phyloP scores from a whole-genome alignment of 352 stramenopile species.

The Blastocystis sp. region DNA sequence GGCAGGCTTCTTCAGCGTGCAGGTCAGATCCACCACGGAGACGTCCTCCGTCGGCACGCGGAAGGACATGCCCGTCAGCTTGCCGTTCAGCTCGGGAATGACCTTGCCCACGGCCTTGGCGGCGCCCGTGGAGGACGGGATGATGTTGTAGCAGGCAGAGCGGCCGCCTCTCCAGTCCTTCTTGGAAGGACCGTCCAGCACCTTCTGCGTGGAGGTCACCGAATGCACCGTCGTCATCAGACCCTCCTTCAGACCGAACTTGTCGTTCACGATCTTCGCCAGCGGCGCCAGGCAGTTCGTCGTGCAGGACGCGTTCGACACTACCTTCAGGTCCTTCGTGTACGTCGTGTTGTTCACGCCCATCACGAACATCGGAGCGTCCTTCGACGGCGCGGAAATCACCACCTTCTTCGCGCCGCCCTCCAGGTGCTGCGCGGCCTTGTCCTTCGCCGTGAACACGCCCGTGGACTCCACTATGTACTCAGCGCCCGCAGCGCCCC shows the following conservation, averaged over 20 bases:
- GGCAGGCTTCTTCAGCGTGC: slow-evolving; percentile 80
- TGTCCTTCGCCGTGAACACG: slow-evolving; percentile 83
- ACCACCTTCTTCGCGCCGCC: slow-evolving; percentile 91
- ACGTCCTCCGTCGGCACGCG: slow-evolving; percentile 84
- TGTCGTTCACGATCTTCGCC: slow-evolving; percentile 96
- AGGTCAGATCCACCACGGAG: slow-evolving; percentile 83
- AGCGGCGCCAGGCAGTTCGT: slow-evolving; percentile 97
- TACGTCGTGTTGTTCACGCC: slow-evolving; percentile 94
- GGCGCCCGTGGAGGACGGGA: slow-evolving; percentile 92
- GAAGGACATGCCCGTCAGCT: slow-evolving; percentile 87
- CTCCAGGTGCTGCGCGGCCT: slow-evolving; percentile 84
- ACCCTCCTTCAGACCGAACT: slow-evolving; percentile 94
- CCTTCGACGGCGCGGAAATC: slow-evolving; percentile 92
- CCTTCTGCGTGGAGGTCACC: slow-evolving; percentile 93
- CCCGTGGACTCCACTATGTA: slow-evolving; percentile 89
- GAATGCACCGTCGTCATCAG: slow-evolving; percentile 98
- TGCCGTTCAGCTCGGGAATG: slow-evolving; percentile 87
- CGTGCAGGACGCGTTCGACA: slow-evolving; percentile 97
- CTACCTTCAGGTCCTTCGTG: slow-evolving; percentile 86
- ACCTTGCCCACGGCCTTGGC: slow-evolving; percentile 98
- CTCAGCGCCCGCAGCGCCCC: slow-evolving; percentile 83
- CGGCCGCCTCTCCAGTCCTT: slow-evolving; percentile 96
- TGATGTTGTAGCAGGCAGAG: slow-evolving; percentile 95
- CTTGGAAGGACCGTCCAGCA: slow-evolving; percentile 92
- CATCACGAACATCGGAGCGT: slow-evolving; percentile 96